Percentiles rank a stretch among this genome's conserved stretches.
These are phyloP conservation scores for Carallia pectinifolia DNA, from an alignment of 345 rosid genomes.

Conservation along the genomic window DNA sequence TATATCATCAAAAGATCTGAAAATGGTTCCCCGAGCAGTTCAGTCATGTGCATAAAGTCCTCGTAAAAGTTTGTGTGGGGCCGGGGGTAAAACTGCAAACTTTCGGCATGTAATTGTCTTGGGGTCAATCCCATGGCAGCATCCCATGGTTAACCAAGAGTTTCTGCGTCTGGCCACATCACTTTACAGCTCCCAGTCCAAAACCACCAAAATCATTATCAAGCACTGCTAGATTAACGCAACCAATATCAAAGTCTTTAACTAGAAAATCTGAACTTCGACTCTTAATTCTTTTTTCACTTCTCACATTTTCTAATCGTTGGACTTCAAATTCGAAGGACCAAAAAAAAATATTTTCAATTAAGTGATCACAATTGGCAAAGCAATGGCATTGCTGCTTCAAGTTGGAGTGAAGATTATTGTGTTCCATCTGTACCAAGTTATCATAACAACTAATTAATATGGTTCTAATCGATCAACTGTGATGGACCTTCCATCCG, in stretches of 20 bases:
- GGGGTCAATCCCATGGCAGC: too few relatives aligned
- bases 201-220: conserved; percentile 10
- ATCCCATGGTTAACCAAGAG: conserved; percentile 27
- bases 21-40: too few relatives aligned
- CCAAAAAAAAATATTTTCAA: neutral
- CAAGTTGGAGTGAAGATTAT: conserved; percentile 31
- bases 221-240: conserved; percentile 18
- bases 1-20: too few relatives aligned
- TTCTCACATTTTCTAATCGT: neutral
- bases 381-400: conserved; percentile 13
- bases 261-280: too few relatives aligned
- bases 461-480: too few relatives aligned
- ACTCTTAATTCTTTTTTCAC: conserved; percentile 5
- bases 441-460: neutral
- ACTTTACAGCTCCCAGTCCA: conserved; percentile 27
- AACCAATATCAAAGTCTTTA: conserved; percentile 25
- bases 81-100: too few relatives aligned
- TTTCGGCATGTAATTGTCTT: too few relatives aligned
- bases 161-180: conserved; percentile 46
- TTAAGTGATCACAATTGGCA: conserved; percentile 6
- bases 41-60: too few relatives aligned
- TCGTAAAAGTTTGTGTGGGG: too few relatives aligned
- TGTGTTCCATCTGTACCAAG: neutral
- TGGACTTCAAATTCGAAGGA: too few relatives aligned
- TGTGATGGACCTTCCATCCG: conserved; percentile 12